Evolutionary conservation across 2,329 filamentous ascomycete species (phyloP).

Genomic region (Hypoxylon sp.): DNA sequence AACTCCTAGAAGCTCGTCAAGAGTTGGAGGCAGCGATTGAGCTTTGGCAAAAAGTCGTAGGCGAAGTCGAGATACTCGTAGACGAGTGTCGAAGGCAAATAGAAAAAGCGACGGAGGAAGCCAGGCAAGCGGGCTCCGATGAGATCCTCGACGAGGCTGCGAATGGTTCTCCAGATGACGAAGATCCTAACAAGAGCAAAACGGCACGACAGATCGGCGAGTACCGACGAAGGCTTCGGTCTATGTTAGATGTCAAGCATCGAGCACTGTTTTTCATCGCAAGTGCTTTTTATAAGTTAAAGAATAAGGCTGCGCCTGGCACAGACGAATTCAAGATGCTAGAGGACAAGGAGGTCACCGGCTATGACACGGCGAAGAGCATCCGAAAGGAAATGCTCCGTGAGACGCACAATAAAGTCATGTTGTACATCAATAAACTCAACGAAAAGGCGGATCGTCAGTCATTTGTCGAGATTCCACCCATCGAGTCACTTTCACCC

Average conservation of each 20-base stretch:
- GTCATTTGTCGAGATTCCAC: constrained; percentile 74
- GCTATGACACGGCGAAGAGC: constrained; percentile 83
- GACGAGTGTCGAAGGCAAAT: constrained; percentile 76
- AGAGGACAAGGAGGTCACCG: constrained; percentile 78
- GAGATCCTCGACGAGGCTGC: constrained; percentile 44
- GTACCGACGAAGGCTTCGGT: constrained; percentile 76
- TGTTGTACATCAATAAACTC: constrained; percentile 75
- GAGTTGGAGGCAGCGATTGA: constrained; percentile 76
- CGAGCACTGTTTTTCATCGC: constrained; percentile 87
- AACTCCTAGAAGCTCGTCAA: constrained; percentile 83
- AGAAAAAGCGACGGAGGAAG: constrained; percentile 62
- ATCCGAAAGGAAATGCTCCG: constrained; percentile 85
- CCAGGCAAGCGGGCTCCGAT: constrained; percentile 47
- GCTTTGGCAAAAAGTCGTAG: constrained; percentile 75
- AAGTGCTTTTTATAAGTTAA: constrained; percentile 88
- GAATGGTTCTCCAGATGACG: constrained; percentile 40
- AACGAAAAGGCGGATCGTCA: constrained; percentile 66
- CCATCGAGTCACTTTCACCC: constrained; percentile 67
- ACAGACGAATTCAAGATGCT: constrained; percentile 76
- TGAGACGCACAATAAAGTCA: constrained; percentile 68
- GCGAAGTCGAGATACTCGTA: constrained; percentile 68
- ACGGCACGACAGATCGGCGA: constrained; percentile 64
- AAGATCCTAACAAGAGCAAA: constrained; percentile 56
- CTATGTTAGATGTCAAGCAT: constrained; percentile 84
- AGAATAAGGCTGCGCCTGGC: constrained; percentile 75